Percentiles rank a stretch among this genome's conserved stretches.
Conservation (phyloP, 2,329 filamentous ascomycete species). For the Tolypocladium guangdongense region DNA sequence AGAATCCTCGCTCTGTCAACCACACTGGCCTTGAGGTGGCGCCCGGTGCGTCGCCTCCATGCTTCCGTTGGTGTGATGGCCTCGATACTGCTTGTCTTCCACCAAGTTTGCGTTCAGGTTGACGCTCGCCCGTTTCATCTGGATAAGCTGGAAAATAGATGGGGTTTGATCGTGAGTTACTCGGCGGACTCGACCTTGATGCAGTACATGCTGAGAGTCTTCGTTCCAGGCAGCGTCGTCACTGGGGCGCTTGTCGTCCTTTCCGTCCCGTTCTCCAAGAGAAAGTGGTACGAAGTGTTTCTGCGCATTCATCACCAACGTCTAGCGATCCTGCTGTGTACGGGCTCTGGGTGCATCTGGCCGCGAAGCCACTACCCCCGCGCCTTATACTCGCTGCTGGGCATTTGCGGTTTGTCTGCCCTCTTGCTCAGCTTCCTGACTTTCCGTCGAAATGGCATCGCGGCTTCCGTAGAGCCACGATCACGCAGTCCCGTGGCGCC, state of each 20-base stretch:
- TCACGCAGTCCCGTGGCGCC: background rate
- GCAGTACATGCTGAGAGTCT: background rate
- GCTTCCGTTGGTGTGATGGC: background rate
- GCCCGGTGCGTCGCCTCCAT: background rate
- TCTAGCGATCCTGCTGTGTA: constrained; percentile 3
- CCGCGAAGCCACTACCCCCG: background rate
- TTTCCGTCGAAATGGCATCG: background rate
- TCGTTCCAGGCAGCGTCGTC: background rate
- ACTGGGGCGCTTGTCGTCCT: background rate
- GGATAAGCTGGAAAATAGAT: background rate
- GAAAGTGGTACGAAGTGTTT: constrained; percentile 1
- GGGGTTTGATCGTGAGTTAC: background rate
- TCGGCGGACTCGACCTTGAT: too few species aligned
- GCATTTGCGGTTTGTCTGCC: background rate
- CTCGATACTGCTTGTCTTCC: background rate
- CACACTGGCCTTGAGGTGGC: background rate
- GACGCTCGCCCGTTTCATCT: background rate
- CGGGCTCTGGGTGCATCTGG: constrained; percentile 2
- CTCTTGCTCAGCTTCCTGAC: background rate
- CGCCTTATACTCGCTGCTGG: constrained; percentile 1
- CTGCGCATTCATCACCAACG: constrained; percentile 3
- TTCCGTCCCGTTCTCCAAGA: background rate
- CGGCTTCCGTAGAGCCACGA: background rate
- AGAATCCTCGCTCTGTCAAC: background rate
- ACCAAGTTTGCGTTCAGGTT: background rate